phyloP scores from a whole-genome alignment of 345 rosid genomes.

The Hevea brasiliensis region DNA sequence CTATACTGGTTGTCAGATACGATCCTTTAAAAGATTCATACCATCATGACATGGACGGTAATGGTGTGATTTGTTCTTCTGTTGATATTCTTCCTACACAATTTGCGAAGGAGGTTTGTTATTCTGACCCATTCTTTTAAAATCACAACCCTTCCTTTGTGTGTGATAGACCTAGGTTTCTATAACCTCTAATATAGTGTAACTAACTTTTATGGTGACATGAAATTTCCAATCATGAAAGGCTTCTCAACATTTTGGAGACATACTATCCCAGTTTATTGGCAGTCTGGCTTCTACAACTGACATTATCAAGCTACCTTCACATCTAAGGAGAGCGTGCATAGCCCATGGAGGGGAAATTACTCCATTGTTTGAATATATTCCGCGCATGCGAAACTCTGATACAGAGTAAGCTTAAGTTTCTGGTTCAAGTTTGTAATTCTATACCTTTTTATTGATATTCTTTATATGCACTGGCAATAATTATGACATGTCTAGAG shows the following conservation, averaged over 20 bases:
- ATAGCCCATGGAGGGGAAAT: slow-evolving; percentile 69
- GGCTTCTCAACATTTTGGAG: slow-evolving; percentile 97
- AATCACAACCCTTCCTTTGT: neutral
- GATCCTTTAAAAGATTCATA: slow-evolving; percentile 57
- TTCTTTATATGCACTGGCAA: neutral
- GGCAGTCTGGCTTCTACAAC: slow-evolving; percentile 67
- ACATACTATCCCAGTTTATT: slow-evolving; percentile 68
- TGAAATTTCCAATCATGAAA: slow-evolving; percentile 32
- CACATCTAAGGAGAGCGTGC: slow-evolving; percentile 81
- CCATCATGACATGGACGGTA: slow-evolving; percentile 78
- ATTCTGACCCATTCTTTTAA: slow-evolving; percentile 13
- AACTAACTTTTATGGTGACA: slow-evolving; percentile 13
- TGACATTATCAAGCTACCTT: slow-evolving; percentile 58
- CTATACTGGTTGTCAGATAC: slow-evolving; percentile 44
- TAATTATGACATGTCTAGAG: neutral
- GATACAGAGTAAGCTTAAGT: slow-evolving; percentile 73
- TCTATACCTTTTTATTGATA: slow-evolving; percentile 1
- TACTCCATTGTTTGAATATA: slow-evolving; percentile 70
- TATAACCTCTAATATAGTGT: neutral
- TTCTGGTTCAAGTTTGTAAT: slow-evolving; percentile 7
- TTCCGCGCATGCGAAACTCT: slow-evolving; percentile 81
- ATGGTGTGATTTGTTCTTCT: slow-evolving; percentile 73
- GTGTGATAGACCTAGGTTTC: neutral
- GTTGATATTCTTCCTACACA: slow-evolving; percentile 92
- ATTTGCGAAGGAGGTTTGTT: slow-evolving; percentile 87